Percentiles rank a stretch among this genome's conserved stretches.
phyloP scores from a whole-genome alignment of 2,329 filamentous ascomycete genomes.

The Dothistroma pini region DNA sequence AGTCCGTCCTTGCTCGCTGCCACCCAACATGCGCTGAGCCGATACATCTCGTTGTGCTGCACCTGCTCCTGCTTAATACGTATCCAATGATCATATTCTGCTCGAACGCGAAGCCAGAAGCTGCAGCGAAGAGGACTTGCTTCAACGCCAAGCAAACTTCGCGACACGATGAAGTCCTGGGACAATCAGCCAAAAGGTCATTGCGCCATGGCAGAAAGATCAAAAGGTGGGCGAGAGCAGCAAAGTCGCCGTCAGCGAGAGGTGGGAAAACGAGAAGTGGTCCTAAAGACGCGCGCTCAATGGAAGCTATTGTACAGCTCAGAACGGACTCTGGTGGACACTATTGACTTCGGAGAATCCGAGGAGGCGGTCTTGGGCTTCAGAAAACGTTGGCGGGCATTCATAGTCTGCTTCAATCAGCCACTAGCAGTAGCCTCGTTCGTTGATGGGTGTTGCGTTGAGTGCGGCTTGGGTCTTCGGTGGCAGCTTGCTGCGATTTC shows the following conservation, averaged over 20 bases:
- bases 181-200: neutral
- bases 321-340: neutral
- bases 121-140: neutral
- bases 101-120: constrained; percentile 4
- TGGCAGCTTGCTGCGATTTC: too few relatives aligned
- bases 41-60: neutral
- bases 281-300: neutral
- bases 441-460: too few relatives aligned
- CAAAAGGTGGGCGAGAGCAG: neutral
- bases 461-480: too few relatives aligned
- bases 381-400: too few relatives aligned
- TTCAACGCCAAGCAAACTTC: neutral
- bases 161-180: neutral
- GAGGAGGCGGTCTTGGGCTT: too few relatives aligned
- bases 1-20: neutral
- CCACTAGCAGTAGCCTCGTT: too few relatives aligned
- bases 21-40: neutral
- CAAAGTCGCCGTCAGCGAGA: neutral
- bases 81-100: neutral
- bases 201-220: neutral
- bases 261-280: too few relatives aligned
- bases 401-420: too few relatives aligned
- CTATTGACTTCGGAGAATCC: neutral
- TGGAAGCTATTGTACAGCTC: constrained; percentile 1
- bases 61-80: constrained; percentile 3